Evolutionary conservation across 169 alveolate genomes (phyloP).

Genomic region (Babesia bovis): DNA sequence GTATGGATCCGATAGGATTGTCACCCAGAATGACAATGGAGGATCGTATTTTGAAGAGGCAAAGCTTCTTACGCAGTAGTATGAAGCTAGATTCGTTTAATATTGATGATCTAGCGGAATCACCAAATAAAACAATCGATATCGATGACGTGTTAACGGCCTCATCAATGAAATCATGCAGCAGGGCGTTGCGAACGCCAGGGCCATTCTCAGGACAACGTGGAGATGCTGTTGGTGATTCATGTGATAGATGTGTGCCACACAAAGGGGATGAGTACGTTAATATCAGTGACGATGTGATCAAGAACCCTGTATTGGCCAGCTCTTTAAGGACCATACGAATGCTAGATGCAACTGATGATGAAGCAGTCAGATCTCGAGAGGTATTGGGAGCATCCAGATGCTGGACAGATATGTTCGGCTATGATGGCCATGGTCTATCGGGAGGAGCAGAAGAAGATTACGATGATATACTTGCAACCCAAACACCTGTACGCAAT

Average conservation of each 20-base stretch:
- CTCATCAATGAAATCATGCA: neutral
- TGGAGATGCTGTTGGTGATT: neutral
- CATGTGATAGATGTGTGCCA: neutral
- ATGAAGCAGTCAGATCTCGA: conserved; percentile 32
- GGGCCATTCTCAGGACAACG: neutral
- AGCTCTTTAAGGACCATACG: conserved; percentile 42
- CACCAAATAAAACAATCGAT: neutral
- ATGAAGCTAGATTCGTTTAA: neutral
- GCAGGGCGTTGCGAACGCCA: neutral
- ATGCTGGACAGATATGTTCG: conserved; percentile 62
- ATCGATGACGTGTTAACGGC: neutral
- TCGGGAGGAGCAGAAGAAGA: conserved; percentile 9
- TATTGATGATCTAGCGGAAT: neutral
- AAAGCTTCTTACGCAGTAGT: neutral
- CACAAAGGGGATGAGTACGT: conserved; percentile 18
- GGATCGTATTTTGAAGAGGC: conserved; percentile 10
- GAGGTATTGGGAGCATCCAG: conserved; percentile 48
- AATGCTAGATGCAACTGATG: conserved; percentile 22
- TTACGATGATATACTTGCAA: conserved; percentile 30
- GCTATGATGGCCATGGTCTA: neutral
- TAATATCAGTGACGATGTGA: conserved; percentile 44
- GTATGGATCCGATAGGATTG: neutral
- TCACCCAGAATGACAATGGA: conserved; percentile 13
- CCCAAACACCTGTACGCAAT: conserved; percentile 62
- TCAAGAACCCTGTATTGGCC: conserved; percentile 55